phyloP scores from a whole-genome alignment of 495 filamentous ascomycete species.

The Mycothermus thermophilus region DNA sequence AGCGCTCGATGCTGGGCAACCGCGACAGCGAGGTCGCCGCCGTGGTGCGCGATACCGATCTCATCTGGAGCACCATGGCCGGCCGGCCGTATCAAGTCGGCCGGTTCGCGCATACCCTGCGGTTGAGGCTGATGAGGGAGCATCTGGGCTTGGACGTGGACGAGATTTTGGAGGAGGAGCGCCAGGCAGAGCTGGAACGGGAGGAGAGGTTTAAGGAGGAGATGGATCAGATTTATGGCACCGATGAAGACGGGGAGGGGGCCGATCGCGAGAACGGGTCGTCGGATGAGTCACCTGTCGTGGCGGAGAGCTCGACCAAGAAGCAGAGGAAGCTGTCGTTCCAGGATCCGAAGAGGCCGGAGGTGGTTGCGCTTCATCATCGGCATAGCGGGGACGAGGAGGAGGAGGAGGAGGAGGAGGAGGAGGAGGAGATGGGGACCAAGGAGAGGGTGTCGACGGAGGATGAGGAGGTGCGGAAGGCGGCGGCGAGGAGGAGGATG shows the following conservation, averaged over 20 bases:
- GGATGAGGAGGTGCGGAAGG: slow-evolving; percentile 33
- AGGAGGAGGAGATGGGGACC: not conserved
- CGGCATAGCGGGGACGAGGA: not conserved
- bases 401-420: slow-evolving; percentile 32
- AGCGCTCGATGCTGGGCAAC: slow-evolving; percentile 84
- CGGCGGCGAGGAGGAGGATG: not conserved
- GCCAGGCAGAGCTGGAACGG: slow-evolving; percentile 37
- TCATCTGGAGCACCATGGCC: slow-evolving; percentile 86
- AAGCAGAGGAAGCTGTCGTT: slow-evolving; percentile 3
- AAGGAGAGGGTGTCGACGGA: not conserved
- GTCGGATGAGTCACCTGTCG: slow-evolving; percentile 17
- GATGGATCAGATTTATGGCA: slow-evolving; percentile 40
- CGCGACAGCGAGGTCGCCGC: slow-evolving; percentile 88
- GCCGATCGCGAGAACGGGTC: not conserved
- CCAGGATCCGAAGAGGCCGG: not conserved
- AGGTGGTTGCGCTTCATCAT: not conserved
- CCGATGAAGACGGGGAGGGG: slow-evolving; percentile 4
- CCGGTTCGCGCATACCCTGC: slow-evolving; percentile 81
- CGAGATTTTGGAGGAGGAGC: slow-evolving; percentile 72
- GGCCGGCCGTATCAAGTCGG: slow-evolving; percentile 80
- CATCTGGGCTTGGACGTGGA: slow-evolving; percentile 94
- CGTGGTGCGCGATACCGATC: slow-evolving; percentile 83
- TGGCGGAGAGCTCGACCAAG: slow-evolving; percentile 17
- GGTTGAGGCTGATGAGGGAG: slow-evolving; percentile 90
- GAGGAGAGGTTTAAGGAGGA: slow-evolving; percentile 37